A percentile compares a stretch with the other conserved stretches of the same genome.
Evolutionary conservation across 768 basidiomycete genomes (phyloP).

Genomic region (Lactarius tabidus): DNA sequence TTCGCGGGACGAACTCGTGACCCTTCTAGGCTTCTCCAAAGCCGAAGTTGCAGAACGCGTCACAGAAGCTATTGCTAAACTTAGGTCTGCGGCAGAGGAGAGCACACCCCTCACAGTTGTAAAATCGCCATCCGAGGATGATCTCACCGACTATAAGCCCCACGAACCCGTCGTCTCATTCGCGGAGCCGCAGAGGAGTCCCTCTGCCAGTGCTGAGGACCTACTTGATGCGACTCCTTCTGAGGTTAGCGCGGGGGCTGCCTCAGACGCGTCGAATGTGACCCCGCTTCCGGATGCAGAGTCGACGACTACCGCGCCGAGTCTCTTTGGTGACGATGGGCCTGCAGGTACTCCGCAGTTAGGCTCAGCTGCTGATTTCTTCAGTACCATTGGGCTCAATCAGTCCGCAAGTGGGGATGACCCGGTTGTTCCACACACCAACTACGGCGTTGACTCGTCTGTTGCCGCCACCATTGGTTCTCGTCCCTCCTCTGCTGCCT

Average conservation of each 20-base stretch:
- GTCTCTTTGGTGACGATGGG: conserved; percentile 80
- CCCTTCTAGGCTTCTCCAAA: conserved; percentile 89
- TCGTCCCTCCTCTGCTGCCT: conserved; percentile 75
- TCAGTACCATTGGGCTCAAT: conserved; percentile 66
- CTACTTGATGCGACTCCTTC: conserved; percentile 64
- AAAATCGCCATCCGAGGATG: conserved; percentile 30
- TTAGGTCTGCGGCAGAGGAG: conserved; percentile 47
- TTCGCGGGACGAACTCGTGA: conserved; percentile 86
- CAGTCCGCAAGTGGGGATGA: conserved; percentile 40
- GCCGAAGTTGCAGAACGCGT: conserved; percentile 76
- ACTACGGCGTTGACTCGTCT: conserved; percentile 78
- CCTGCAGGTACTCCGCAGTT: conserved; percentile 58
- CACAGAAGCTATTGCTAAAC: conserved; percentile 72
- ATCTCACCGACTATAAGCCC: conserved; percentile 41
- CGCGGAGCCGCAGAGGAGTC: conserved; percentile 62
- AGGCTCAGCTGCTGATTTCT: conserved; percentile 79
- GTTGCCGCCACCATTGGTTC: conserved; percentile 96
- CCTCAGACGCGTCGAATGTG: conserved; percentile 56
- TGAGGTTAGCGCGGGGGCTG: conserved; percentile 62
- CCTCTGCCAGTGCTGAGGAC: conserved; percentile 39
- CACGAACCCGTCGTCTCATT: conserved; percentile 83
- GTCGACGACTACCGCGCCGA: conserved; percentile 81
- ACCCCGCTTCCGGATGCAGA: conserved; percentile 62
- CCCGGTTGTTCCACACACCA: conserved; percentile 71
- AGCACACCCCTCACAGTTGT: conserved; percentile 27